These are phyloP conservation scores for Erodium texanum DNA, from an alignment of 441 rosid genomes.

Conservation along the genomic window DNA sequence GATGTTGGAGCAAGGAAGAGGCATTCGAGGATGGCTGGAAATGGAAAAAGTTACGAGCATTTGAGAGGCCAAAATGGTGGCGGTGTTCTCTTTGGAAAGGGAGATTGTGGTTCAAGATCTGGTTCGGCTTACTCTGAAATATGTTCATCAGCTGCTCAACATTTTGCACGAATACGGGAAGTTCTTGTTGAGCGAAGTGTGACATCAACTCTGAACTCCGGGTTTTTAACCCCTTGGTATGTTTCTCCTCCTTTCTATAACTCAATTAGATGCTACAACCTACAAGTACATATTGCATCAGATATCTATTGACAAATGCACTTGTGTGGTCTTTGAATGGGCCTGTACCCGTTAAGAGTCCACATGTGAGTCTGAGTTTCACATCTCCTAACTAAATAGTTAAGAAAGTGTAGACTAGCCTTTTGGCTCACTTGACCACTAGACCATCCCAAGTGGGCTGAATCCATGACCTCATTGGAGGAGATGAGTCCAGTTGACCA, in stretches of 20 bases:
- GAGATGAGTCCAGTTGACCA: neutral
- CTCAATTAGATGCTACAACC: neutral
- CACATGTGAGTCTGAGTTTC: too few relatives aligned
- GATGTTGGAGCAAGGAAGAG: slow-evolving; percentile 74
- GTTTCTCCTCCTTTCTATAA: slow-evolving; percentile 11
- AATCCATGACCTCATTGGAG: neutral
- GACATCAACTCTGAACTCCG: slow-evolving; percentile 80
- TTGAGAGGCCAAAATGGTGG: slow-evolving; percentile 50
- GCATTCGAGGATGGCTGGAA: slow-evolving; percentile 49
- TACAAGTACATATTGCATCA: neutral
- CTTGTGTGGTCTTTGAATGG: too few relatives aligned
- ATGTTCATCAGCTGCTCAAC: slow-evolving; percentile 86
- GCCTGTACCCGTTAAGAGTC: too few relatives aligned
- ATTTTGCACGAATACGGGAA: slow-evolving; percentile 84
- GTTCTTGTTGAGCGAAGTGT: slow-evolving; percentile 88
- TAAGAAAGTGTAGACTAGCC: too few relatives aligned
- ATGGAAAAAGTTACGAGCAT: slow-evolving; percentile 39
- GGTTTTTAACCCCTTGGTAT: slow-evolving; percentile 93
- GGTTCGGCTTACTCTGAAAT: slow-evolving; percentile 73
- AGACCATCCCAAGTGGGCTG: too few relatives aligned
- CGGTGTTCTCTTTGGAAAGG: slow-evolving; percentile 46
- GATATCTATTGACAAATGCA: neutral
- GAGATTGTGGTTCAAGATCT: slow-evolving; percentile 41
- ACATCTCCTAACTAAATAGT: too few relatives aligned
- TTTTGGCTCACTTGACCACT: too few relatives aligned